Conservation (phyloP, 2,329 filamentous ascomycete species). For the Endoconidiophora polonica region DNA sequence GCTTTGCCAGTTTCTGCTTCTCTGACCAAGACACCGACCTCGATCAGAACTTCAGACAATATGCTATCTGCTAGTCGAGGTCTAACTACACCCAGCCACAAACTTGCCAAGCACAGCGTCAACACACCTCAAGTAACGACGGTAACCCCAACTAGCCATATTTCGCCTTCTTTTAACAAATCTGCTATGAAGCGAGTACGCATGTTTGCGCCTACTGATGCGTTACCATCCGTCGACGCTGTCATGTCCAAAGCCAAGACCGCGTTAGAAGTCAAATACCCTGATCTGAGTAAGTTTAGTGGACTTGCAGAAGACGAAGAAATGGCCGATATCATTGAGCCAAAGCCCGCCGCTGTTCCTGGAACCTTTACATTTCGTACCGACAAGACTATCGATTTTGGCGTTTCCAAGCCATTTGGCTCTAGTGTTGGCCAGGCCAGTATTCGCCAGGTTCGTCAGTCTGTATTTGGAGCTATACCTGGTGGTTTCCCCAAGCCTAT, state of each 20-base stretch:
- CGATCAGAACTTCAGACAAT: constrained; percentile 16
- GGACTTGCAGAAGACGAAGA: constrained; percentile 17
- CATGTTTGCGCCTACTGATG: constrained; percentile 16
- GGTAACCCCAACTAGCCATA: constrained; percentile 6
- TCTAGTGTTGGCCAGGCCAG: constrained; percentile 41
- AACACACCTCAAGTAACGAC: constrained; percentile 53
- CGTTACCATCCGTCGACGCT: constrained; percentile 21
- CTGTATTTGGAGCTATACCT: constrained; percentile 33
- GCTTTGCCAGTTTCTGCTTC: constrained; percentile 25
- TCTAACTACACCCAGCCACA: constrained; percentile 51
- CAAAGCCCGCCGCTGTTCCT: constrained; percentile 27
- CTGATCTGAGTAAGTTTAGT: constrained; percentile 31
- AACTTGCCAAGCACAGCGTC: constrained; percentile 54
- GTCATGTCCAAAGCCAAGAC: constrained; percentile 14
- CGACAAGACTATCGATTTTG: constrained; percentile 46
- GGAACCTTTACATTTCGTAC: constrained; percentile 49
- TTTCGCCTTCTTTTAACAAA: constrained; percentile 10
- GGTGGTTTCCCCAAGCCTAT: constrained; percentile 32
- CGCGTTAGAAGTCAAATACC: constrained; percentile 28
- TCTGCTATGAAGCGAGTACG: constrained; percentile 12
- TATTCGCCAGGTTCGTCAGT: constrained; percentile 41
- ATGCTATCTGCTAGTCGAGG: constrained; percentile 22
- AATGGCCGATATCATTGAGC: constrained; percentile 14
- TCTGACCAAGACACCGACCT: constrained; percentile 23
- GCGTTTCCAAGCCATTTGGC: constrained; percentile 34